Evolutionary conservation across 2,329 filamentous ascomycete species (phyloP).

Genomic region (Alternaria hordeiaustralica): DNA sequence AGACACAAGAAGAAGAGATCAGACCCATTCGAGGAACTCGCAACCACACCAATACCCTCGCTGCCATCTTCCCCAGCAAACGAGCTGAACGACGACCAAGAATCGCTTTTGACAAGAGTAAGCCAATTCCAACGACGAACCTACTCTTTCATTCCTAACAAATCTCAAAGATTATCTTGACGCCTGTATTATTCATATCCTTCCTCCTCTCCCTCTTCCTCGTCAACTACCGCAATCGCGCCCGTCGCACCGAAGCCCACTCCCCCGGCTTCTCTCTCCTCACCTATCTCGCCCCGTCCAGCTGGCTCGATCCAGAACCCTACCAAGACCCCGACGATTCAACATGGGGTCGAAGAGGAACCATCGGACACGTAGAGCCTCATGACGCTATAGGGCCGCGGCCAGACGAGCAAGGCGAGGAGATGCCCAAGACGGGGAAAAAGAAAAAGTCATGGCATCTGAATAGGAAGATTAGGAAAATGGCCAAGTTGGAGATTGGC

Average conservation of each 20-base stretch:
- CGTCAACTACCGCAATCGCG: conserved; percentile 65
- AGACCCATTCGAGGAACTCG: conserved; percentile 43
- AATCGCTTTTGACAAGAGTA: conserved; percentile 37
- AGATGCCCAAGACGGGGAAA: conserved; percentile 13
- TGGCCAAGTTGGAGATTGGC: conserved; percentile 66
- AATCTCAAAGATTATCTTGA: conserved; percentile 57
- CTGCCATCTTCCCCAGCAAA: conserved; percentile 29
- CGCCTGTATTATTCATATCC: conserved; percentile 67
- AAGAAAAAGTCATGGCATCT: conserved; percentile 45
- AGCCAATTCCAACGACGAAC: background rate
- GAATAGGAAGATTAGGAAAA: conserved; percentile 57
- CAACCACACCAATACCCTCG: conserved; percentile 28
- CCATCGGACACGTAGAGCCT: conserved; percentile 30
- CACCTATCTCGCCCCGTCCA: conserved; percentile 30
- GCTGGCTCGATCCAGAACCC: conserved; percentile 50
- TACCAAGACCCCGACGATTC: conserved; percentile 50
- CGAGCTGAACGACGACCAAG: conserved; percentile 21
- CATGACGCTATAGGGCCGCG: conserved; percentile 23
- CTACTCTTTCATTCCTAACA: background rate
- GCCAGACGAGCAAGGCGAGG: conserved; percentile 1
- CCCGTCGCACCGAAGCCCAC: conserved; percentile 52
- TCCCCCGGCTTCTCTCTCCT: conserved; percentile 31
- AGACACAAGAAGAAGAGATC: conserved; percentile 33
- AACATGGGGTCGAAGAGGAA: conserved; percentile 25
- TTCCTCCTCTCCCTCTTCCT: conserved; percentile 70